These are phyloP conservation scores for Penicillium ochrochloron DNA, from an alignment of 495 filamentous ascomycete genomes.

Conservation along the genomic window DNA sequence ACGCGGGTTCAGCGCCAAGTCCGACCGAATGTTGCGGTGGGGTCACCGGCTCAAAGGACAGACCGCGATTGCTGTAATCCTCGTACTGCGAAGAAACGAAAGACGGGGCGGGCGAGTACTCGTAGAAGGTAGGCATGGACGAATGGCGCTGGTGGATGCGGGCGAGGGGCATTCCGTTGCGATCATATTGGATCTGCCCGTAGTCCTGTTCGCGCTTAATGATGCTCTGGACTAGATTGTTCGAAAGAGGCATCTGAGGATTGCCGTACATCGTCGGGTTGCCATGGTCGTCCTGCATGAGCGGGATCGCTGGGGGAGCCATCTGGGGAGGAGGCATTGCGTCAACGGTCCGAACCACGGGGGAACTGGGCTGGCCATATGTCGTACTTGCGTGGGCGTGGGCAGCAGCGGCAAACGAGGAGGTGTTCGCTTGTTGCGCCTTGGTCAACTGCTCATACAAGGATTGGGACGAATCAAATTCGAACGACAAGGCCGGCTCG, in stretches of 20 bases:
- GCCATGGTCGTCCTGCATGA: constrained; percentile 79
- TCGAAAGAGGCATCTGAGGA: constrained; percentile 61
- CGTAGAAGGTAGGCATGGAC: constrained; percentile 96
- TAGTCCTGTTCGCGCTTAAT: constrained; percentile 86
- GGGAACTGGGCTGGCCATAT: constrained; percentile 80
- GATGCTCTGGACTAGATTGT: constrained; percentile 65
- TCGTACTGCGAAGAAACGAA: constrained; percentile 97
- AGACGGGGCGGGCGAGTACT: constrained; percentile 96
- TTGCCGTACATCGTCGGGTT: constrained; percentile 71
- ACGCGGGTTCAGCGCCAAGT: constrained; percentile 84
- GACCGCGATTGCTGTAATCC: constrained; percentile 93
- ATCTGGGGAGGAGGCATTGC: constrained; percentile 82
- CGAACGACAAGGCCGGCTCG: constrained; percentile 96
- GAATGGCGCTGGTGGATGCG: constrained; percentile 88
- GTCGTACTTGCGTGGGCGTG: constrained; percentile 78
- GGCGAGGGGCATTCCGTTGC: constrained; percentile 82
- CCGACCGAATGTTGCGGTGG: constrained; percentile 86
- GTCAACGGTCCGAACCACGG: constrained; percentile 88
- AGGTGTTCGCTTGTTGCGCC: constrained; percentile 96
- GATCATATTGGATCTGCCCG: constrained; percentile 79
- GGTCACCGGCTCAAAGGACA: constrained; percentile 95
- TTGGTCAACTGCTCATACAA: constrained; percentile 99
- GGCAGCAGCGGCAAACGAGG: constrained; percentile 89
- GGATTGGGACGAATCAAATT: constrained; percentile 98
- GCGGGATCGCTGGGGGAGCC: constrained; percentile 71